Evolutionary conservation across 495 filamentous ascomycete genomes (phyloP), one percentile per base, ranked within the genome.

Genomic region (Glonium stellatum): DNA sequence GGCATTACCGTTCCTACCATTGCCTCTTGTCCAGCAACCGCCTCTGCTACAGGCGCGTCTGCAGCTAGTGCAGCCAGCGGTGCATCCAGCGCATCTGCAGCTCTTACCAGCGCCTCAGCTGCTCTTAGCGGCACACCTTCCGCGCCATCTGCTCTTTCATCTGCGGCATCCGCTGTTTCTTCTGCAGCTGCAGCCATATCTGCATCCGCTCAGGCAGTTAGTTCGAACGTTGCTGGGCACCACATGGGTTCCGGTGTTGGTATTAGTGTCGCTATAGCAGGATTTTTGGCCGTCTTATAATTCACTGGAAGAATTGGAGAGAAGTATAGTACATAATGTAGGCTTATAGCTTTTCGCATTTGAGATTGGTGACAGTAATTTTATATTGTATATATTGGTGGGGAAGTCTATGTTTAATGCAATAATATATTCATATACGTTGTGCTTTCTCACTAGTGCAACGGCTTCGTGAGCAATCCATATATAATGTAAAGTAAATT

Each of bases 1-100:
- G 41, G 48, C 37, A 65, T 73, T 44, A 62, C 54, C 27, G 56
- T 75, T 15, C 66, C 69, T 6, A 60, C 65, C n/a, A 27, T 64
- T 10, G 69, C 72, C 10, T 60, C 70, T 37, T 75, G 72, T 65
- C 18, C 58, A 18, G 34, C 61, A 15, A 60, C 52, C 34, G 25
- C 46, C 27, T 34, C 61, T 31, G 12, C 60, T 37, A 25, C 63
- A 1, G 46, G 56, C 41, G 27, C 65, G 0, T 42, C 27, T 0
- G 52, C 60, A 50, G 54, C 64, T 4, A 31, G 48, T 25, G 15
- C 18, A 25, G 19, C 35, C n/a, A 52, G 54, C 61, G 31, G 53
- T 41, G 34, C 66, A 21, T 48, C 62, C 4, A 41, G 5, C 50
- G n/a, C n/a, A n/a, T n/a, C n/a, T n/a, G n/a, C n/a, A n/a, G n/a